Percentiles rank a stretch among this genome's conserved stretches.
phyloP scores from a whole-genome alignment of 176 grass and related monocot species.

The Microstegium vimineum region DNA sequence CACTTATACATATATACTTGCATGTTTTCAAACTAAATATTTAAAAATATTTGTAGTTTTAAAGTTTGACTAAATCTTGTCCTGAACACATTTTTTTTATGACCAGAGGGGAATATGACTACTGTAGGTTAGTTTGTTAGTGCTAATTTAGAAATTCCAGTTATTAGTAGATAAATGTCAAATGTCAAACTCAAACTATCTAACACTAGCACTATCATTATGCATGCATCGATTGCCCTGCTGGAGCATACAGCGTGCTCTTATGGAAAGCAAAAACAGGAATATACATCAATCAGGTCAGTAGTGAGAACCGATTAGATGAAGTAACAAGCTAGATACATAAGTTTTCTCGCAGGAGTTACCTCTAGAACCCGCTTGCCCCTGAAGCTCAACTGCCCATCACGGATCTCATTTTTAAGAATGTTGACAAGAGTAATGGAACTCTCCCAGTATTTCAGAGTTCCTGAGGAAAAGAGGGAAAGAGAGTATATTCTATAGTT shows the following conservation, averaged over 20 bases:
- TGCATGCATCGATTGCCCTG: neutral
- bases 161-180: neutral
- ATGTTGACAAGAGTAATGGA: constrained; percentile 68
- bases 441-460: constrained; percentile 79
- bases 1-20: neutral
- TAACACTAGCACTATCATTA: neutral
- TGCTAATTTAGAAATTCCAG: neutral
- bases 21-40: neutral
- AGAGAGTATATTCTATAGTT: neutral
- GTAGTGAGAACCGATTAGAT: constrained; percentile 14
- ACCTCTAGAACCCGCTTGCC: constrained; percentile 94
- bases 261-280: constrained; percentile 18
- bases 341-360: constrained; percentile 12
- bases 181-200: neutral
- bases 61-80: neutral
- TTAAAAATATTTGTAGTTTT: neutral
- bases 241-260: neutral
- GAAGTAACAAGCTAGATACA: constrained; percentile 17
- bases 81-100: neutral
- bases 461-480: constrained; percentile 38
- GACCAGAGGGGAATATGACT: neutral
- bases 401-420: constrained; percentile 87
- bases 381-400: constrained; percentile 86
- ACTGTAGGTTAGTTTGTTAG: neutral
- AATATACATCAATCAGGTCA: neutral